Percentiles rank a stretch among this genome's conserved stretches.
These are phyloP conservation scores for Cutaneotrichosporon daszewskae DNA, from an alignment of 1,284 basidiomycete species.

Conservation along the genomic window DNA sequence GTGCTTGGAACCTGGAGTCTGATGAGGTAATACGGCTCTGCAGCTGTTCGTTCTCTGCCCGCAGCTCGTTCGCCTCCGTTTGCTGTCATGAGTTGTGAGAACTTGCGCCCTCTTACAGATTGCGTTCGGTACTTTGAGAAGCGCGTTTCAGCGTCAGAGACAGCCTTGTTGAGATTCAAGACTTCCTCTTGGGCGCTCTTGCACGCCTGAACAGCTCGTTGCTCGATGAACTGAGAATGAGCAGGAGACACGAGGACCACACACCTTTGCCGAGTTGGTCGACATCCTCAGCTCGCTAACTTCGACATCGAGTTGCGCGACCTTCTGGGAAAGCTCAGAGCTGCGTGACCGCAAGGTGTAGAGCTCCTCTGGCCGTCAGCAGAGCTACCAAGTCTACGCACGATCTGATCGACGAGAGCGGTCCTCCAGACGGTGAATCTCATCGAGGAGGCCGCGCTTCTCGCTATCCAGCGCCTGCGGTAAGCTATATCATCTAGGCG, in stretches of 20 bases:
- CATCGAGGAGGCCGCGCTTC: slow-evolving; percentile 41
- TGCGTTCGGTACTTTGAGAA: slow-evolving; percentile 39
- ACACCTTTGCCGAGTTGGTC: slow-evolving; percentile 39
- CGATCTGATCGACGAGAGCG: slow-evolving; percentile 26
- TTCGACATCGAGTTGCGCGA: slow-evolving; percentile 76
- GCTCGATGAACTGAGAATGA: slow-evolving; percentile 38
- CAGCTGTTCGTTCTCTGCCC: slow-evolving; percentile 33
- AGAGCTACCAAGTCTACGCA: slow-evolving; percentile 13
- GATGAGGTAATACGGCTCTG: slow-evolving; percentile 26
- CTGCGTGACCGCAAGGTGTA: slow-evolving; percentile 35
- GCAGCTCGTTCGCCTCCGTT: slow-evolving; percentile 32
- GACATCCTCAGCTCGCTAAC: slow-evolving; percentile 80
- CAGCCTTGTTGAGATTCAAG: slow-evolving; percentile 29
- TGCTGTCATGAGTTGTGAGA: slow-evolving; percentile 18
- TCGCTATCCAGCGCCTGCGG: slow-evolving; percentile 37
- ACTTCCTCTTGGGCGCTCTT: slow-evolving; percentile 37
- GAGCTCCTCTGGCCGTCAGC: slow-evolving; percentile 34
- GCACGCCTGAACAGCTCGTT: slow-evolving; percentile 32
- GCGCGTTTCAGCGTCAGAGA: slow-evolving; percentile 35
- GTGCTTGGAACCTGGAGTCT: slow-evolving; percentile 28
- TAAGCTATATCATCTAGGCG: neutral
- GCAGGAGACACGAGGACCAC: neutral
- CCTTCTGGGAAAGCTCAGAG: slow-evolving; percentile 52
- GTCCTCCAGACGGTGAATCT: slow-evolving; percentile 35
- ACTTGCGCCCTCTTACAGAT: slow-evolving; percentile 23